These are phyloP conservation scores for Plasmodium yoelii DNA, from an alignment of 169 alveolate genomes.

Conservation along the genomic window DNA sequence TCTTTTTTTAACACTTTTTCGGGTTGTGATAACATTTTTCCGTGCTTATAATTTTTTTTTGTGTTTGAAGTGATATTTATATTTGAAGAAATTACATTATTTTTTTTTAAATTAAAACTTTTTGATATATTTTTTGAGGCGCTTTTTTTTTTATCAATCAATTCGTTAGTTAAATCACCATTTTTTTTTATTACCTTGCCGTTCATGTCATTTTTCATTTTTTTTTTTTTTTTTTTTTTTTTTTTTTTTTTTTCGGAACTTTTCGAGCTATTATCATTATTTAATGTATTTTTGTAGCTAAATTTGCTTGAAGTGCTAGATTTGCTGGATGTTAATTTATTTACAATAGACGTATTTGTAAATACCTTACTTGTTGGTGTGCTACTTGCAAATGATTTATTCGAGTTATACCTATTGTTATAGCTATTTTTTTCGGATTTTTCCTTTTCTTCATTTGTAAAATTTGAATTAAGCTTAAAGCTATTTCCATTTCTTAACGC, in stretches of 20 bases:
- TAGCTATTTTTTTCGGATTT: conserved; percentile 6
- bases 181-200: conserved; percentile 28
- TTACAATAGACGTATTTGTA: background rate
- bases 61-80: conserved; percentile 11
- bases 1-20: conserved; percentile 49
- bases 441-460: conserved; percentile 4
- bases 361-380: too few species aligned
- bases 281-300: conserved; percentile 14
- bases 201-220: background rate
- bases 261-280: conserved; percentile 18
- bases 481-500: background rate
- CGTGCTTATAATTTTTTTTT: conserved; percentile 32
- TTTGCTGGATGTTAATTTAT: conserved; percentile 1
- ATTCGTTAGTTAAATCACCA: background rate
- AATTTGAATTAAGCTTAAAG: background rate
- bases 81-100: conserved; percentile 5
- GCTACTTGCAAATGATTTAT: background rate
- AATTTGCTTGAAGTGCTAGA: conserved; percentile 12
- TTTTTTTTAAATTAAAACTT: conserved; percentile 13
- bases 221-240: conserved; percentile 1
- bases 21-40: conserved; percentile 31
- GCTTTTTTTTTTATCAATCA: background rate
- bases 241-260: conserved; percentile 19
- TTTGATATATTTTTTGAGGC: background rate
- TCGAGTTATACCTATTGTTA: background rate